Evolutionary conservation across 2,329 filamentous ascomycete genomes (phyloP), one percentile per base, ranked within the genome.

Genomic region (Triangularia verruculosa): DNA sequence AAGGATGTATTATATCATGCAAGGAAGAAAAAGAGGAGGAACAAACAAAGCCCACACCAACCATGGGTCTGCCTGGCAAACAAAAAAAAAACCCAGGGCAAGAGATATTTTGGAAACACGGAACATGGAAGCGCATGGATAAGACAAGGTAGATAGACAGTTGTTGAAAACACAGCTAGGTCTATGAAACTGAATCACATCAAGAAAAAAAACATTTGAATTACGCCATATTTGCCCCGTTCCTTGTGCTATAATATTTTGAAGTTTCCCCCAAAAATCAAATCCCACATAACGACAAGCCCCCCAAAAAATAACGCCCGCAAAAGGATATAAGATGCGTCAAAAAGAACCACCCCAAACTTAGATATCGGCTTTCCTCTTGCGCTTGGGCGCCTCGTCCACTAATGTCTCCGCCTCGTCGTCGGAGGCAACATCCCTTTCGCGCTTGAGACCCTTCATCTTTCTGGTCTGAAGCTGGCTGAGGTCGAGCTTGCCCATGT

Each of bases 371-470:
- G 72, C 78, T 58, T 72, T 73, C 69, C 73, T 77, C 68, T 77
- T 79, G 64, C 75, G 69, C 61, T 71, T 71, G 47, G 64, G 62
- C 27, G 79, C 77, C 47, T 78, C 74, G 22, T 72, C 73, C 17
- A 71, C 67, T 8, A 67, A 70, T 63, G 62, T 65, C 51, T 58
- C 59, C 32, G 78, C 82, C 59, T 83, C 81, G 51, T 72, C 77
- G 64, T 80, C 79, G 24, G 80, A 81, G 51, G 83, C 82, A 24
- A 86, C 78, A 67, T 88, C 88, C 61, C 92, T 86, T 68, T 84
- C 87, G 69, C 95, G 85, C 86, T 98, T 99, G 70, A 99, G 78
- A 70, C 93, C 95, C 87, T 99, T 99, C 93, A 99, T 98, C 87
- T 99, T 99, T 74, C 95, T 89, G 60, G 93, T 96, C 82, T 99